phyloP scores from a whole-genome alignment of 2,329 filamentous ascomycete species.

The Alternaria atra region DNA sequence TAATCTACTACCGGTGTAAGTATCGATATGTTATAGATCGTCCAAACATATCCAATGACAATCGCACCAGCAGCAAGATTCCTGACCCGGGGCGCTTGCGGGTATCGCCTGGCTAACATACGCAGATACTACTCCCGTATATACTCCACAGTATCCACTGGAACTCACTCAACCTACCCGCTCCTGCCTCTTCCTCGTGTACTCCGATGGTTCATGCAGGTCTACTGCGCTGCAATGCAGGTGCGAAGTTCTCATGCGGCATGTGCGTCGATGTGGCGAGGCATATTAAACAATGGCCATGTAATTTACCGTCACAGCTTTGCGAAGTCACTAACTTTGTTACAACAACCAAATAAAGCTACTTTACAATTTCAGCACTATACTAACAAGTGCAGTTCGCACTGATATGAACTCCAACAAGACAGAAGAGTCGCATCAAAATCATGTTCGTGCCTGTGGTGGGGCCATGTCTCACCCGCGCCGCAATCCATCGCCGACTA shows the following conservation, averaged over 20 bases:
- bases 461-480: conserved; percentile 5
- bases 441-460: neutral
- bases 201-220: neutral
- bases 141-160: neutral
- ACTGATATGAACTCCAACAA: neutral
- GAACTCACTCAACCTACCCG: neutral
- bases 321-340: neutral
- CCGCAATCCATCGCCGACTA: conserved; percentile 1
- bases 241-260: neutral
- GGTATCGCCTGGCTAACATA: neutral
- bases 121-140: neutral
- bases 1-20: neutral
- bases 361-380: no score
- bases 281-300: neutral
- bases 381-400: neutral
- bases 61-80: conserved; percentile 22
- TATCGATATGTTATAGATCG: neutral
- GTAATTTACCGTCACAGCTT: neutral
- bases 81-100: neutral
- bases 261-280: neutral
- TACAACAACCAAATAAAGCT: rapidly evolving
- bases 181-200: neutral
- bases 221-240: neutral
- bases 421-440: neutral
- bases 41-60: conserved; percentile 13